phyloP scores from a whole-genome alignment of 140 eudicot species.

The Stevia rebaudiana region DNA sequence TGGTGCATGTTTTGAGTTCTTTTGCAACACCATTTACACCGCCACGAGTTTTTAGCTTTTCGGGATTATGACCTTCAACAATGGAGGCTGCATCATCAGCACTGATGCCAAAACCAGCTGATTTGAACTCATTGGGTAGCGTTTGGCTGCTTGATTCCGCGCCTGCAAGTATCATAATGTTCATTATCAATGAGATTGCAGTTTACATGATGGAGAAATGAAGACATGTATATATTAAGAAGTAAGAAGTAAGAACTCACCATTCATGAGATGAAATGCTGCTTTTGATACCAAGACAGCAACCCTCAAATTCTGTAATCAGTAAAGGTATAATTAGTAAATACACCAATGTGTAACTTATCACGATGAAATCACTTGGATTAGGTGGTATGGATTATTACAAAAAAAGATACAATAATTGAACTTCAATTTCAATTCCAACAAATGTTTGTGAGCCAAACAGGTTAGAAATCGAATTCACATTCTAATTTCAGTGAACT shows the following conservation, averaged over 20 bases:
- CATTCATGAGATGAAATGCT: slow-evolving; percentile 69
- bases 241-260: too few relatives aligned
- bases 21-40: slow-evolving; percentile 63
- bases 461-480: neutral
- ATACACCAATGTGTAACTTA: neutral
- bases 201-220: neutral
- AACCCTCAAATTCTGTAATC: slow-evolving; percentile 62
- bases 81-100: slow-evolving; percentile 73
- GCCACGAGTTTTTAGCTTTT: slow-evolving; percentile 62
- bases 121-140: slow-evolving; percentile 61
- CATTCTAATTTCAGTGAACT: neutral
- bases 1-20: slow-evolving; percentile 58
- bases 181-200: neutral
- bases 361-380: neutral
- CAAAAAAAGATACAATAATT: neutral
- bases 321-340: slow-evolving; percentile 16
- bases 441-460: neutral
- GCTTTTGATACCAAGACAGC: slow-evolving; percentile 93
- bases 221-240: neutral
- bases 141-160: slow-evolving; percentile 47
- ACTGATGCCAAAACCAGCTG: slow-evolving; percentile 74
- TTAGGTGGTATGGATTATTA: neutral
- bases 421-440: neutral
- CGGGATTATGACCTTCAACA: slow-evolving; percentile 73
- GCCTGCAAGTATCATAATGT: slow-evolving; percentile 32